Base-by-base conservation (phyloP, 768 basidiomycete species). In the Mycena olivaceomarginata region DNA sequence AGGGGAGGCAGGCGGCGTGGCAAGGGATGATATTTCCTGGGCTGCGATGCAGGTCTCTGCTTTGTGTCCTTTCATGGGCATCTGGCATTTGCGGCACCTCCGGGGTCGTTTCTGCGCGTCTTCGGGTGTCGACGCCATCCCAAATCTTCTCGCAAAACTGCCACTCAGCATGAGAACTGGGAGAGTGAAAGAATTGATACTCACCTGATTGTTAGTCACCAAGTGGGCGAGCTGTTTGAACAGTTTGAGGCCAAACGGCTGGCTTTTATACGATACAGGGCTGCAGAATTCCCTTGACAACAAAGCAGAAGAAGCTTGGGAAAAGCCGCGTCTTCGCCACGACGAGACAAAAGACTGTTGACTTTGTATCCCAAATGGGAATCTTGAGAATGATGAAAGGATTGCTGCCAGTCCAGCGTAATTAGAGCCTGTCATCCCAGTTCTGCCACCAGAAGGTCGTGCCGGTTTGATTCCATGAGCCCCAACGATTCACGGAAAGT, bases 11-110 rank as follows among this genome's bases (percentile, higher is more conserved):
- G 78, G 78, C 20, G 78, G 78, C 0, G 78, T 79, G 31, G 57
- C 72, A 7, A 62, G 78, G 6, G 57, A 40, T 12, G 56, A 4
- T 46, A 46, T 31, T 48, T n/a, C 64, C 59, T 73, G 70, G 7
- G 4, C 48, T 2, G 68, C 43, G 45, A 63, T 63, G 59, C 78
- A 79, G 69, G 46, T 76, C 57, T 77, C 72, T 4, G 60, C 71
- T 63, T 56, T 67, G 72, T 79, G 78, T 2, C 78, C 78, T 40
- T 76, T 76, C 75, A 76, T 77, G 1, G 78, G 78, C 72, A 60
- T 48, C n/a, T 40, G 66, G 66, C 78, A 79, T 67, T 39, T 79
- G 16, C 75, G 67, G 39, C 78, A 79, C 64, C 22, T 57, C 7
- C 67, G 75, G 20, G 48, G 12, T 40, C 74, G 75, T 56, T 71